Evolutionary conservation across 2,329 filamentous ascomycete genomes (phyloP).

Genomic region (Cytospora chrysosperma): DNA sequence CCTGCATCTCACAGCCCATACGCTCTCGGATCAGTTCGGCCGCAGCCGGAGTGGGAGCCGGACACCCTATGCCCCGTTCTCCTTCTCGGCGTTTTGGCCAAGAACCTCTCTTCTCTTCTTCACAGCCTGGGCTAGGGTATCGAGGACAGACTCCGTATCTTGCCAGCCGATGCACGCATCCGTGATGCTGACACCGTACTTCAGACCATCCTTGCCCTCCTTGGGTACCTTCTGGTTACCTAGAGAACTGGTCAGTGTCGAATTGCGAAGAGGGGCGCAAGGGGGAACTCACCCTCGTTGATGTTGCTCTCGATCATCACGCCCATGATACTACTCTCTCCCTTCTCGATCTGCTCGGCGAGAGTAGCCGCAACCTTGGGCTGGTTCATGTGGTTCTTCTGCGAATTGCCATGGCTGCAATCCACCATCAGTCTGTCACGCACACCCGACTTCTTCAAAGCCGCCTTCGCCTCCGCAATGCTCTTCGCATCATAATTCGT

Average conservation of each 20-base stretch:
- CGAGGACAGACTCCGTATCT: constrained; percentile 78
- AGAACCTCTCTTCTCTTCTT: constrained; percentile 62
- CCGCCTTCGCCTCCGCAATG: constrained; percentile 79
- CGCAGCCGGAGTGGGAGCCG: constrained; percentile 17
- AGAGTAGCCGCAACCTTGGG: constrained; percentile 83
- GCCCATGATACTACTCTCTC: constrained; percentile 87
- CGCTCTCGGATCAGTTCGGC: constrained; percentile 1
- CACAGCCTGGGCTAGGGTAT: constrained; percentile 76
- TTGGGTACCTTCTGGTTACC: constrained; percentile 88
- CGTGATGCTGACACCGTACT: constrained; percentile 95
- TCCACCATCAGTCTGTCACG: constrained; percentile 88
- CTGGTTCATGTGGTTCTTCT: constrained; percentile 97
- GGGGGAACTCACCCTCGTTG: constrained; percentile 69
- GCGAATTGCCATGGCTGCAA: constrained; percentile 94
- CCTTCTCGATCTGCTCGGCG: constrained; percentile 79
- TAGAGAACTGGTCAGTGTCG: constrained; percentile 36
- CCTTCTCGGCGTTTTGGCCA: constrained; percentile 30
- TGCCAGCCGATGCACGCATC: constrained; percentile 97
- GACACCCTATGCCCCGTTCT: constrained; percentile 18
- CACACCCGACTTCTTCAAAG: constrained; percentile 72
- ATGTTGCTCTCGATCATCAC: constrained; percentile 99
- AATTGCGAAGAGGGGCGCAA: neutral
- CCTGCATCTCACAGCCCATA: neutral
- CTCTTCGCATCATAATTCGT: constrained; percentile 90
- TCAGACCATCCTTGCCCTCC: constrained; percentile 79